Evolutionary conservation across 2,329 filamentous ascomycete genomes (phyloP).

Genomic region (Exophiala bonariae): DNA sequence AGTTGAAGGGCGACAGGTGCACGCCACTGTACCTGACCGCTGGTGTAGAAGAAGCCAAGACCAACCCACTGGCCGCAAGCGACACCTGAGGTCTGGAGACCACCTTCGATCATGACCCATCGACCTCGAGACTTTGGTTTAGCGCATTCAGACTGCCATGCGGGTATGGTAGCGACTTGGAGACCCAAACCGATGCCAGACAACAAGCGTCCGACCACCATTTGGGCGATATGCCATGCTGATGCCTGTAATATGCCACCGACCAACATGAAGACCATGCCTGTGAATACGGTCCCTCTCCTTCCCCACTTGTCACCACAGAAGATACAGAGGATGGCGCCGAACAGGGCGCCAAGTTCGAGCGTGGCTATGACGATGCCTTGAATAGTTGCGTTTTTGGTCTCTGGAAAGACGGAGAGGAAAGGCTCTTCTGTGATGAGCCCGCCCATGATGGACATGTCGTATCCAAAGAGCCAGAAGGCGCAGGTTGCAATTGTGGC

Average conservation of each 20-base stretch:
- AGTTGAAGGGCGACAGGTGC: conserved; percentile 6
- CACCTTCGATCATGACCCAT: conserved; percentile 55
- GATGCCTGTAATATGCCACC: conserved; percentile 43
- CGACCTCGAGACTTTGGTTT: conserved; percentile 52
- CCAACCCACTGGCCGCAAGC: conserved; percentile 38
- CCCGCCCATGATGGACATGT: conserved; percentile 23
- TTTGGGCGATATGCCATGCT: conserved; percentile 40
- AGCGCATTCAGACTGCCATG: conserved; percentile 46
- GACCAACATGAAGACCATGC: conserved; percentile 41
- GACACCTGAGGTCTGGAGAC: conserved; percentile 52
- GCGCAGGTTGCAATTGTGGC: conserved; percentile 23
- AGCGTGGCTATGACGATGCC: conserved; percentile 8
- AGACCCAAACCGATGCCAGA: conserved; percentile 37
- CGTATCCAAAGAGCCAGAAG: conserved; percentile 28
- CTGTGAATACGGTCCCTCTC: conserved; percentile 42
- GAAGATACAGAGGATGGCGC: conserved; percentile 51
- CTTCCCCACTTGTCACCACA: conserved; percentile 52
- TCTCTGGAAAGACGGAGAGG: conserved; percentile 19
- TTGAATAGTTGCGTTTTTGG: conserved; percentile 8
- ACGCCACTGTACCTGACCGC: conserved; percentile 7
- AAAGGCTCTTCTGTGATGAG: conserved; percentile 24
- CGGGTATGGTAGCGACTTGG: conserved; percentile 39
- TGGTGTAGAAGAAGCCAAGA: conserved; percentile 9
- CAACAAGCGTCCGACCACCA: conserved; percentile 49
- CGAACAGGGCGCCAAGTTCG: conserved; percentile 7